Evolutionary conservation across 1,284 basidiomycete genomes (phyloP).

Genomic region (Pseudozyma sp.): DNA sequence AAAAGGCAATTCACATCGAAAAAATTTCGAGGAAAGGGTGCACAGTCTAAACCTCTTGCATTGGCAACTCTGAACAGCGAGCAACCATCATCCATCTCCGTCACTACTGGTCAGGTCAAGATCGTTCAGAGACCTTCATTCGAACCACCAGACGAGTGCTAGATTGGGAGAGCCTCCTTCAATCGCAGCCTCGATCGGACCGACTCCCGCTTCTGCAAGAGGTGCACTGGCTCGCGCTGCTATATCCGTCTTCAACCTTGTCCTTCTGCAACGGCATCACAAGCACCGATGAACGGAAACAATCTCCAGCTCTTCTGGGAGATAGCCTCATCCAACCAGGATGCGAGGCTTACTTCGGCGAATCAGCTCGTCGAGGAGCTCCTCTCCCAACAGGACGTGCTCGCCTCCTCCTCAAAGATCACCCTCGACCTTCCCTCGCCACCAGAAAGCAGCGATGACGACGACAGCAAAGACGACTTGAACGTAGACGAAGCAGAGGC

Average conservation of each 20-base stretch:
- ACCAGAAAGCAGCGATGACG: constrained; percentile 68
- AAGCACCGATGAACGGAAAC: constrained; percentile 76
- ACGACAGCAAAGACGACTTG: constrained; percentile 58
- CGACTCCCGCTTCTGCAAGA: too few species aligned
- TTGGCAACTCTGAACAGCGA: background rate
- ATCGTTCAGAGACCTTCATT: too few species aligned
- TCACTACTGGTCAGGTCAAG: too few species aligned
- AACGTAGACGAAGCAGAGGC: constrained; percentile 37
- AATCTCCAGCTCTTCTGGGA: constrained; percentile 91
- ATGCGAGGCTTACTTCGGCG: constrained; percentile 85
- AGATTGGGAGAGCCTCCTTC: too few species aligned
- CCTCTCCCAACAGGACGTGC: constrained; percentile 40
- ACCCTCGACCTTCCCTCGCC: constrained; percentile 38
- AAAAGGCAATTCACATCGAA: background rate
- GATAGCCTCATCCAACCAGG: constrained; percentile 83
- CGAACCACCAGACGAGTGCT: too few species aligned
- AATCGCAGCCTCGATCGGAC: too few species aligned
- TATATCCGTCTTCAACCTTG: background rate
- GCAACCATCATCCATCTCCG: background rate
- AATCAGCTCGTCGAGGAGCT: constrained; percentile 83
- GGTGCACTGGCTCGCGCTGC: background rate
- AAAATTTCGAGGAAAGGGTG: constrained; percentile 6
- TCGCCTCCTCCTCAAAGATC: constrained; percentile 45
- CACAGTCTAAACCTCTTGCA: background rate
- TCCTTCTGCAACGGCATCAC: background rate